Evolutionary conservation across 2,329 filamentous ascomycete species (phyloP), one percentile per base, ranked within the genome.

Genomic region (Ophiostoma australiae): DNA sequence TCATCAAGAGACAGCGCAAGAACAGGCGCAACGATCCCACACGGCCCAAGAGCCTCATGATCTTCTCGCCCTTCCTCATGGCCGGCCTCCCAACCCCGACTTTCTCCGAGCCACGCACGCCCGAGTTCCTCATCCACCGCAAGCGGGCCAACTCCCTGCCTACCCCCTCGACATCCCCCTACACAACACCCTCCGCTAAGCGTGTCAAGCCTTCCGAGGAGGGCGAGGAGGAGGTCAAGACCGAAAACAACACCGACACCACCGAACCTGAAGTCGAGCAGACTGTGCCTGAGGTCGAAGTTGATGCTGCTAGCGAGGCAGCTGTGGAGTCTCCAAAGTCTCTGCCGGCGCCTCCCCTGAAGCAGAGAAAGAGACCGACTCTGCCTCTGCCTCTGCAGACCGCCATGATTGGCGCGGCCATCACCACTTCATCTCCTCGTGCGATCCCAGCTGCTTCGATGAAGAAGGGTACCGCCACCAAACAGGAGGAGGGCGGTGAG

Each of bases 121-220:
- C 80, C 0, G 75, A 80, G n/a, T 71, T 78, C 44, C 71, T 70
- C 1, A 27, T 66, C 8, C 23, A 70, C 20, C 75, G 74, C 65
- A 83, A 81, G 73, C 82, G 85, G 37, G 82, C 85, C 2, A 82
- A 79, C 70, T 87, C 85, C 3, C 75, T 86, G 65, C 85, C 85
- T 1, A 81, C 80, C 27, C 79, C 79, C 4, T 74, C 77, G 3
- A 73, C 75, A 17, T 76, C 76, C 4, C 76, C 76, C 0, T 77
- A 77, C 55, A 70, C 70, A 3, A 75, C 75, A 0, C 75, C 73
- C 52, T 61, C 66, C 2, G 67, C 70, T 0, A 74, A 74, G 71
- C 73, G 74, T 2, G 68, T 72, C 27, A 71, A 71, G 58, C 48
- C 67, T 20, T 63, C 70, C 13, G n/a, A 63, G 6, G 61, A 48